phyloP scores from a whole-genome alignment of 2,329 filamentous ascomycete species.

The Trichoderma hamatum region DNA sequence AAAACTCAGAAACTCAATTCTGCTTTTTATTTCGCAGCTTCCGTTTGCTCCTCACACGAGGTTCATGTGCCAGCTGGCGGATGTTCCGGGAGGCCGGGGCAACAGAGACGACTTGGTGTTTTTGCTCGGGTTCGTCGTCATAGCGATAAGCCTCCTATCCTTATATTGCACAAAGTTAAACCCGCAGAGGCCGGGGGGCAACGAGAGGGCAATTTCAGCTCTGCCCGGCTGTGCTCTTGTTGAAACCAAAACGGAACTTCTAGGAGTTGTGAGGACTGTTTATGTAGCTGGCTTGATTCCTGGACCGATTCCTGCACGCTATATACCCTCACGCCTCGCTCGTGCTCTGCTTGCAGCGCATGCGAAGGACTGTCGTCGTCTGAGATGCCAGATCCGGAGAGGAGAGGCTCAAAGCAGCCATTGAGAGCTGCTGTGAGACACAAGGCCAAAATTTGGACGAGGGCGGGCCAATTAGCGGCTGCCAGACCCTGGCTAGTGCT shows the following conservation, averaged over 20 bases:
- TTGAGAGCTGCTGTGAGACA: conserved; percentile 2
- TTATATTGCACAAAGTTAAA: neutral
- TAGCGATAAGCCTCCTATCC: conserved; percentile 1
- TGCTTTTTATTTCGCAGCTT: neutral
- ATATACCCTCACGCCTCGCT: neutral
- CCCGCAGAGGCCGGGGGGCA: neutral
- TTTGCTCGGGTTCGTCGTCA: neutral
- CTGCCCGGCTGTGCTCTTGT: neutral
- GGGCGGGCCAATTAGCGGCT: conserved; percentile 16
- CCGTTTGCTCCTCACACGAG: conserved; percentile 11
- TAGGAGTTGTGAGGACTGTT: neutral
- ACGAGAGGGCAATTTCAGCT: neutral
- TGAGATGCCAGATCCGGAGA: neutral
- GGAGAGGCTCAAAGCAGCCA: conserved; percentile 1
- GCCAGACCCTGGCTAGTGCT: neutral
- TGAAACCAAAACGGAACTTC: neutral
- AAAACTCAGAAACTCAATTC: neutral
- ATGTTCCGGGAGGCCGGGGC: conserved; percentile 17
- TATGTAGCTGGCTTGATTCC: neutral
- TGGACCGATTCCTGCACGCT: neutral
- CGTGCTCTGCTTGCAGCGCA: neutral
- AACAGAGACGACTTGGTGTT: conserved; percentile 9
- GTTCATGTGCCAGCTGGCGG: conserved; percentile 15
- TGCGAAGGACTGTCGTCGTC: conserved; percentile 1
- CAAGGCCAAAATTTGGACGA: neutral